These are phyloP conservation scores for Rhodofomes roseus DNA, from an alignment of 1,284 basidiomycete species.

Conservation along the genomic window DNA sequence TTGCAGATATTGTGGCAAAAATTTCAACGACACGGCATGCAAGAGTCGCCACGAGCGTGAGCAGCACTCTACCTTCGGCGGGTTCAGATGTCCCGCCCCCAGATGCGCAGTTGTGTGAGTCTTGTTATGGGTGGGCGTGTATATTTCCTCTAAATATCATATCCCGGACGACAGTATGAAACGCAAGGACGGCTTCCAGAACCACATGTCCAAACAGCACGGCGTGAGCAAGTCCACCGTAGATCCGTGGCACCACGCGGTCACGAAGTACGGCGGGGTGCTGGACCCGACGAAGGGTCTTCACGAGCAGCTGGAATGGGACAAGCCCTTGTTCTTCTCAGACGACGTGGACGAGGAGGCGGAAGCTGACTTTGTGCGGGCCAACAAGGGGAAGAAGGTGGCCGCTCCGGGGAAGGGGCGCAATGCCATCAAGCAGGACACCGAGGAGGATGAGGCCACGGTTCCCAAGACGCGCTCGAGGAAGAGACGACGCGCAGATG, in stretches of 20 bases:
- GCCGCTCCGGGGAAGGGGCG: not conserved
- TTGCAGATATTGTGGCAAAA: slow-evolving; percentile 43
- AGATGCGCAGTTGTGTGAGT: not conserved
- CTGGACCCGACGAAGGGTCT: not conserved
- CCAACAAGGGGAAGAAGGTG: not conserved
- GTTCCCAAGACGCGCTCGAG: not conserved
- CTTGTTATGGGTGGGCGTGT: not conserved
- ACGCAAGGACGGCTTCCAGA: slow-evolving; percentile 9
- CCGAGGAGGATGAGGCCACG: not conserved
- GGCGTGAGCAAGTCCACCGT: not conserved
- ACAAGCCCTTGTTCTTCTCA: not conserved
- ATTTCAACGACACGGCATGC: slow-evolving; percentile 61
- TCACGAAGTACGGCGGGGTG: not conserved
- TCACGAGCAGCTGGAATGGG: not conserved
- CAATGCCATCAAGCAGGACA: not conserved
- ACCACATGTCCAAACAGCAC: slow-evolving; percentile 2
- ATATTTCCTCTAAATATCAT: not conserved
- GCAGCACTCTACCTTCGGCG: slow-evolving; percentile 8
- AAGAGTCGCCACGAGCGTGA: slow-evolving; percentile 25
- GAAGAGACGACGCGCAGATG: not conserved
- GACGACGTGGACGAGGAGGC: not conserved
- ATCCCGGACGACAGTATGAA: slow-evolving; percentile 6
- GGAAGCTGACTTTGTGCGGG: not conserved
- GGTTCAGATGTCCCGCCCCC: slow-evolving; percentile 11
- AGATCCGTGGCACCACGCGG: not conserved